Percentiles rank a stretch among this genome's conserved stretches.
Evolutionary conservation across 73 alveolate species (phyloP).

Genomic region (Paramecium sonneborni): DNA sequence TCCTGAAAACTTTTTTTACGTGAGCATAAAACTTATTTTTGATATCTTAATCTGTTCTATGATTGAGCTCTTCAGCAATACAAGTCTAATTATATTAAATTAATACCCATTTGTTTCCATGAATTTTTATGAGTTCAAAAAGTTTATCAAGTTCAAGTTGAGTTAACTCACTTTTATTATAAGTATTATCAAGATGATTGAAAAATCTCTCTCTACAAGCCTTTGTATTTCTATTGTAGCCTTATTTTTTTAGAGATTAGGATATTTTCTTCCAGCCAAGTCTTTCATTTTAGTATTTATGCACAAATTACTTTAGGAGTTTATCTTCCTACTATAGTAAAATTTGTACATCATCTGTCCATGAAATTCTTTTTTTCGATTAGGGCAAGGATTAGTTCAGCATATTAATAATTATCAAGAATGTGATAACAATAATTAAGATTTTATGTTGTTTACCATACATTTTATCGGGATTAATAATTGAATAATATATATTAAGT

Average conservation of each 20-base stretch:
- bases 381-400: background rate
- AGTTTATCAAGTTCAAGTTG: background rate
- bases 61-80: background rate
- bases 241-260: background rate
- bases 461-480: background rate
- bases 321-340: background rate
- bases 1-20: background rate
- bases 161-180: background rate
- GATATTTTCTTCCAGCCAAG: slow-evolving; percentile 10
- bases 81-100: background rate
- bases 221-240: background rate
- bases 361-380: background rate
- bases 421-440: background rate
- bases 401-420: background rate
- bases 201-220: slow-evolving; percentile 17
- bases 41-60: background rate
- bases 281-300: background rate
- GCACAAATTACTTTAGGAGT: background rate
- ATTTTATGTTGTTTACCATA: background rate
- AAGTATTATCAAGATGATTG: background rate
- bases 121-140: background rate
- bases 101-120: slow-evolving; percentile 14
- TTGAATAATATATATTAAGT: background rate
- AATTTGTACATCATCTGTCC: background rate
- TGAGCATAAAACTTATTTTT: background rate